Conservation (phyloP, 2,329 filamentous ascomycete species). For the Alternaria sp. region DNA sequence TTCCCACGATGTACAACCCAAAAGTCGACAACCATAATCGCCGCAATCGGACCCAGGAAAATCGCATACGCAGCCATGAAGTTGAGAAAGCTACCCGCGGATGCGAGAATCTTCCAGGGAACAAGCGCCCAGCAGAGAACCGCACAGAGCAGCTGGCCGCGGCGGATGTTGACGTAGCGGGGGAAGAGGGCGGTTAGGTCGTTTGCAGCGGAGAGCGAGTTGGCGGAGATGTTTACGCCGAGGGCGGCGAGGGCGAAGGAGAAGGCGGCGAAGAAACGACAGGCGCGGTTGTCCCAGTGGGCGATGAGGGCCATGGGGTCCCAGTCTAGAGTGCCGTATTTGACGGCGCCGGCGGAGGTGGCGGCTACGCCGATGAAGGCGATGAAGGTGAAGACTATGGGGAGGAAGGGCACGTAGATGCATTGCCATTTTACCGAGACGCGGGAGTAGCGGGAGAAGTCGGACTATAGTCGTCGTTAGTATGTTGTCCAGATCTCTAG, state of each 20-base stretch:
- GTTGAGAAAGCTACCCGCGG: conserved; percentile 53
- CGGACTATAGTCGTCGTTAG: conserved; percentile 50
- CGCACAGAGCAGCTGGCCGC: conserved; percentile 56
- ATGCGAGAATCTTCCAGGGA: conserved; percentile 56
- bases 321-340: conserved; percentile 57
- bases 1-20: conserved; percentile 61
- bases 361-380: conserved; percentile 65
- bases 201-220: conserved; percentile 61
- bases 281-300: conserved; percentile 48
- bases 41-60: conserved; percentile 69
- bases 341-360: conserved; percentile 60
- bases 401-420: conserved; percentile 59
- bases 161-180: conserved; percentile 59
- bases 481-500: conserved; percentile 6
- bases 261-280: conserved; percentile 51
- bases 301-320: conserved; percentile 51
- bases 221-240: conserved; percentile 61
- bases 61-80: conserved; percentile 72
- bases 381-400: conserved; percentile 61
- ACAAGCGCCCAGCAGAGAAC: conserved; percentile 53
- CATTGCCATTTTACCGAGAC: conserved; percentile 57
- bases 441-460: conserved; percentile 62
- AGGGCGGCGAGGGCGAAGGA: conserved; percentile 58
- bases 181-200: conserved; percentile 61
- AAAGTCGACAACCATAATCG: conserved; percentile 66